These are phyloP conservation scores for Zelonia costaricensis DNA, from an alignment of 208 protist species.

Conservation along the genomic window DNA sequence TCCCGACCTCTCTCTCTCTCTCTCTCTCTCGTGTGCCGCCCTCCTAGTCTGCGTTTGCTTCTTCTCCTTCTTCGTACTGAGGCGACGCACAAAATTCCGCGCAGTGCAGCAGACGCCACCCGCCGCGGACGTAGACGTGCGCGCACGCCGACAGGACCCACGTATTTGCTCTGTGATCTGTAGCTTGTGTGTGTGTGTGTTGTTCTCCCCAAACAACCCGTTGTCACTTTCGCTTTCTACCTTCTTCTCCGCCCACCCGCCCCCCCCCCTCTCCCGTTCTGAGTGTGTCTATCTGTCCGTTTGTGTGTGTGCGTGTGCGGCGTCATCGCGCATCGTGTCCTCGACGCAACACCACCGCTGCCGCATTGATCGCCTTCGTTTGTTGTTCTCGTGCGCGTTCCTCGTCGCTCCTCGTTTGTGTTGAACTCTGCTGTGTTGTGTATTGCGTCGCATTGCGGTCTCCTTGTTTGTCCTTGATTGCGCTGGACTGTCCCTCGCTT, in stretches of 20 bases:
- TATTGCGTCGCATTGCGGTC: no score
- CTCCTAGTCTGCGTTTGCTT: conserved; percentile 4
- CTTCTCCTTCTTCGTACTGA: background rate
- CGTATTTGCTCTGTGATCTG: background rate
- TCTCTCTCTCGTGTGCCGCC: background rate
- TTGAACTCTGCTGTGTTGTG: no score
- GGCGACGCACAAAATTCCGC: no score
- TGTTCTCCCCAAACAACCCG: background rate
- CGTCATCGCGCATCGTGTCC: no score
- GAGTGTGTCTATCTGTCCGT: background rate
- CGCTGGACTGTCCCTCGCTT: no score
- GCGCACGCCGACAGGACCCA: no score
- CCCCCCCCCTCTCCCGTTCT: background rate
- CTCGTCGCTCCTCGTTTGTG: no score
- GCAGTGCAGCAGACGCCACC: no score
- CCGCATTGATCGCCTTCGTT: background rate
- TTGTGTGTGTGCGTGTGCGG: background rate
- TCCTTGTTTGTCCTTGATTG: no score
- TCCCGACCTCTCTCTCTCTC: background rate
- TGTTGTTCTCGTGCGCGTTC: background rate
- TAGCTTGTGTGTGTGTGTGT: background rate
- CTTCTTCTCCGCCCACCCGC: background rate
- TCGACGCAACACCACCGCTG: background rate
- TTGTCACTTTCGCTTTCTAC: background rate
- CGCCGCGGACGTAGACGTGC: no score